Evolutionary conservation across 768 basidiomycete genomes (phyloP).

Genomic region (Dioszegia hungarica): DNA sequence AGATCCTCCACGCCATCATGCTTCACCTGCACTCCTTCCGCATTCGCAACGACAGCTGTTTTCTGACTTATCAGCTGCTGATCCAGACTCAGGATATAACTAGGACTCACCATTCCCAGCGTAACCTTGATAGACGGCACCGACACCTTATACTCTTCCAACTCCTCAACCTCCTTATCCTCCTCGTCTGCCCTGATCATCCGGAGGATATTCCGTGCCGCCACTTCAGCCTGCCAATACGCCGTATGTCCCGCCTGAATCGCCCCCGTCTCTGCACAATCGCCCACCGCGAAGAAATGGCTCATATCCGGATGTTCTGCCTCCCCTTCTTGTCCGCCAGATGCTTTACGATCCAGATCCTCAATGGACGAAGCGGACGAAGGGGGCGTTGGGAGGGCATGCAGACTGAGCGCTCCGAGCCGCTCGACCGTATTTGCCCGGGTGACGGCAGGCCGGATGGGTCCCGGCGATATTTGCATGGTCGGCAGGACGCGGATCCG

Average conservation of each 20-base stretch:
- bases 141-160: conserved; percentile 38
- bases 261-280: conserved; percentile 46
- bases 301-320: conserved; percentile 14
- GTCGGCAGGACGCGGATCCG: conserved; percentile 40
- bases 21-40: conserved; percentile 20
- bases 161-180: conserved; percentile 12
- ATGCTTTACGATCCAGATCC: not conserved
- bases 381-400: conserved; percentile 13
- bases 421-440: conserved; percentile 14
- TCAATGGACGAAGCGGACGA: not conserved
- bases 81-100: not conserved
- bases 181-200: conserved; percentile 23
- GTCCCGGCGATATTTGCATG: conserved; percentile 32
- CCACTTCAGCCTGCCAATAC: conserved; percentile 46
- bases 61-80: conserved; percentile 9
- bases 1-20: conserved; percentile 42
- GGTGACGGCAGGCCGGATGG: conserved; percentile 5
- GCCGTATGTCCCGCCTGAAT: conserved; percentile 50
- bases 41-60: conserved; percentile 22
- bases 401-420: conserved; percentile 13
- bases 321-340: not conserved
- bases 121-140: conserved; percentile 45
- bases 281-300: conserved; percentile 47
- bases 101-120: conserved; percentile 36
- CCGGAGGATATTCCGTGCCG: conserved; percentile 44